These are phyloP conservation scores for Yamadazyma siamensis DNA, from an alignment of 1,139 yeast species.

Conservation along the genomic window DNA sequence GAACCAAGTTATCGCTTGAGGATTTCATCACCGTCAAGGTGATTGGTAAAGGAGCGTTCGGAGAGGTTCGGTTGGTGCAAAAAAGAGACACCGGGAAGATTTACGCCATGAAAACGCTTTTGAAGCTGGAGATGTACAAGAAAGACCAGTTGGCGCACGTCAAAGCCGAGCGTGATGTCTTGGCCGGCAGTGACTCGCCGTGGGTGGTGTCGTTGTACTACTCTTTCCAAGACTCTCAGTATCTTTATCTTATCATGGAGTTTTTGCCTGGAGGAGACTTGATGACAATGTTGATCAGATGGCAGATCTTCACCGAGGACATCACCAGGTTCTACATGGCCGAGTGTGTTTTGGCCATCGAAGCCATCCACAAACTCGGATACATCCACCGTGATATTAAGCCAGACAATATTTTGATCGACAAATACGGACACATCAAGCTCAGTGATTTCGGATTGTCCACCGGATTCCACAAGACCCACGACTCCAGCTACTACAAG, in stretches of 20 bases:
- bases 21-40: constrained; percentile 79
- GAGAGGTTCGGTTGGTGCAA: constrained; percentile 81
- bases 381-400: constrained; percentile 77
- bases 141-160: constrained; percentile 83
- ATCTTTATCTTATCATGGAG: constrained; percentile 77
- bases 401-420: constrained; percentile 79
- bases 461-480: constrained; percentile 84
- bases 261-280: constrained; percentile 84
- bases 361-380: constrained; percentile 76
- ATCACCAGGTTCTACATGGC: constrained; percentile 84
- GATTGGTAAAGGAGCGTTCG: constrained; percentile 85
- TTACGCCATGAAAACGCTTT: constrained; percentile 78
- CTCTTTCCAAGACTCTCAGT: constrained; percentile 77
- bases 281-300: constrained; percentile 83
- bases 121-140: constrained; percentile 79
- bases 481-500: constrained; percentile 74
- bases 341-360: constrained; percentile 80
- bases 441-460: constrained; percentile 80
- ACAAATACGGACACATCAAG: constrained; percentile 76
- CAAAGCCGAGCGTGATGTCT: constrained; percentile 80
- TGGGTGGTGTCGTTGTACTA: constrained; percentile 83
- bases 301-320: constrained; percentile 85
- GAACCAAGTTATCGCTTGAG: constrained; percentile 71
- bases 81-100: constrained; percentile 79
- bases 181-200: constrained; percentile 82